Evolutionary conservation across 176 grass and related monocot genomes (phyloP).

Genomic region (Elaeis guineensis): DNA sequence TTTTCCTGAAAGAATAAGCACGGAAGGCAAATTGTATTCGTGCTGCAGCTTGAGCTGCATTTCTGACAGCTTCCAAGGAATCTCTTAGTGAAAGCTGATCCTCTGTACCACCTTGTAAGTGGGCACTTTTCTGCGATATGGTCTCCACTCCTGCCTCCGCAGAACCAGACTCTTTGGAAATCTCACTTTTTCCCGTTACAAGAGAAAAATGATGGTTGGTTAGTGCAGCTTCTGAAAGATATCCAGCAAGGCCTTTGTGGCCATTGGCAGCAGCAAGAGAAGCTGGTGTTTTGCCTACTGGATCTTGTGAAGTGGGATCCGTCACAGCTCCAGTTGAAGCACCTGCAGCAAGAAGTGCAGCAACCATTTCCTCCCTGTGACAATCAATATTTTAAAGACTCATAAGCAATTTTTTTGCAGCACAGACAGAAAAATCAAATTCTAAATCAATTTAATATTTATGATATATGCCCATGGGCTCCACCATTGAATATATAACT

Average conservation of each 20-base stretch:
- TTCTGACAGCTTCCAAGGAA: conserved; percentile 56
- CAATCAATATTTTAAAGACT: too few relatives aligned
- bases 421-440: too few relatives aligned
- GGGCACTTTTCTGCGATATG: conserved; percentile 48
- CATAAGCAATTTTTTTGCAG: too few relatives aligned
- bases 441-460: too few relatives aligned
- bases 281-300: conserved; percentile 56
- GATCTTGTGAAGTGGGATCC: conserved; percentile 57
- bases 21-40: conserved; percentile 73
- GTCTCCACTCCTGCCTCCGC: conserved; percentile 23
- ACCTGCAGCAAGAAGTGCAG: conserved; percentile 52
- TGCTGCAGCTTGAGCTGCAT: conserved; percentile 70
- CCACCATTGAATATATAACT: too few relatives aligned
- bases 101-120: conserved; percentile 39
- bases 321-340: conserved; percentile 65
- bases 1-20: conserved; percentile 56
- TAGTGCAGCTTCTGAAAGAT: conserved; percentile 77
- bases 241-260: conserved; percentile 83
- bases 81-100: conserved; percentile 82
- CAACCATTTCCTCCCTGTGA: conserved; percentile 64
- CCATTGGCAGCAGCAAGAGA: conserved; percentile 48
- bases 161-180: conserved; percentile 1
- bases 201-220: conserved; percentile 51
- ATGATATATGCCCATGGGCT: too few relatives aligned
- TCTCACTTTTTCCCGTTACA: conserved; percentile 38